These are phyloP conservation scores for Pueraria montana DNA, from an alignment of 306 rosid species.

Conservation along the genomic window DNA sequence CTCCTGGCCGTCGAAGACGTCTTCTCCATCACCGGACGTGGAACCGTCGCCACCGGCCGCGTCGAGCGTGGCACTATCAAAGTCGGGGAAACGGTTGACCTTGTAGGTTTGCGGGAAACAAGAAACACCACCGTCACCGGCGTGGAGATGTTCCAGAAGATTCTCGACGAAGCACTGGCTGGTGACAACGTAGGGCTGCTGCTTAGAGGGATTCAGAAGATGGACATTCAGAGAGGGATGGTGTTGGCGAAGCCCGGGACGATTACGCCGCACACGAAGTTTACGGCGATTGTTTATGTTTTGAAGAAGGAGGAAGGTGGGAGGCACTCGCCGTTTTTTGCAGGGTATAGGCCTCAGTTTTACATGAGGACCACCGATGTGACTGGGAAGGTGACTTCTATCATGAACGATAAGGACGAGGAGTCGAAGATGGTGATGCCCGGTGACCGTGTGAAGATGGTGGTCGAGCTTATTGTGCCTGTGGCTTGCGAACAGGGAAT, in stretches of 20 bases:
- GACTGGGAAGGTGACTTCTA: conserved; percentile 72
- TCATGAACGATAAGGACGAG: conserved; percentile 88
- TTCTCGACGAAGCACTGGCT: conserved; percentile 87
- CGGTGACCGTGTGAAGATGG: conserved; percentile 88
- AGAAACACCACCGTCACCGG: conserved; percentile 81
- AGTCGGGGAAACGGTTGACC: conserved; percentile 74
- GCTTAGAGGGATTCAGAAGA: conserved; percentile 84
- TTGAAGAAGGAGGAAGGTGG: conserved; percentile 95
- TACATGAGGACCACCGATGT: conserved; percentile 96
- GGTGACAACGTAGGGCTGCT: conserved; percentile 88
- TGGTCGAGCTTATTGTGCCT: conserved; percentile 78
- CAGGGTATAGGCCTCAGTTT: conserved; percentile 88
- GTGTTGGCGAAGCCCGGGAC: conserved; percentile 89
- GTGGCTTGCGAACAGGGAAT: conserved; percentile 91
- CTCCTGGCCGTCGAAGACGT: conserved; percentile 85
- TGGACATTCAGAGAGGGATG: conserved; percentile 90
- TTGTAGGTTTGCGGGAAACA: conserved; percentile 81
- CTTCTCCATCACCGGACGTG: conserved; percentile 88
- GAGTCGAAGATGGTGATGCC: conserved; percentile 98
- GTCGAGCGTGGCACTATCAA: conserved; percentile 74
- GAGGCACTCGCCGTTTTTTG: conserved; percentile 83
- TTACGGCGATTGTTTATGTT: conserved; percentile 79
- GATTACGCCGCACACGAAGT: conserved; percentile 86
- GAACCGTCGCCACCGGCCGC: conserved; percentile 91
- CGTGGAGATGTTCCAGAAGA: conserved; percentile 92